Evolutionary conservation across 352 stramenopile genomes (phyloP).

Genomic region (Globisporangium viniferum): DNA sequence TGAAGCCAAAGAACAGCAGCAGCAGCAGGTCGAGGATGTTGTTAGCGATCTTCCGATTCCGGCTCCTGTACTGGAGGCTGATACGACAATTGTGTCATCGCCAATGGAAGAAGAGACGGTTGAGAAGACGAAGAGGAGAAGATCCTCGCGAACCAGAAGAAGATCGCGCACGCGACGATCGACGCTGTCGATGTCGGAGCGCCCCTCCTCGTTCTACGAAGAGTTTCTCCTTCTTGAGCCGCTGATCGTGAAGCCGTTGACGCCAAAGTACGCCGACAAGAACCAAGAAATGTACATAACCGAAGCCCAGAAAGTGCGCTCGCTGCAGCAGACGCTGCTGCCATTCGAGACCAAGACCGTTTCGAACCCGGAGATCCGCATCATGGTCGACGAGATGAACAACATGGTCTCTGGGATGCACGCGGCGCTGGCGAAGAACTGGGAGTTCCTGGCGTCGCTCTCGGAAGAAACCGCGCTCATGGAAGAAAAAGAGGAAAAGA

Average conservation of each 20-base stretch:
- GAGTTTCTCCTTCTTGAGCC: constrained; percentile 16
- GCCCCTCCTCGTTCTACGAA: constrained; percentile 11
- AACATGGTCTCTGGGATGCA: constrained; percentile 13
- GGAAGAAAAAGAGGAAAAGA: neutral
- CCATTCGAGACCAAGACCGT: constrained; percentile 10
- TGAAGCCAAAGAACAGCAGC: neutral
- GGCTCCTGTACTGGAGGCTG: neutral
- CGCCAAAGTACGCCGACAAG: constrained; percentile 2
- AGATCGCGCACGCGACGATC: constrained; percentile 11
- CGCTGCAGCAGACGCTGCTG: constrained; percentile 3
- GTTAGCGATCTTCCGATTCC: neutral
- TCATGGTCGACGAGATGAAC: constrained; percentile 22
- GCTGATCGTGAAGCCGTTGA: neutral
- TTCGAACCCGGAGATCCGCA: constrained; percentile 14
- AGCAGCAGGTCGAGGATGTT: neutral
- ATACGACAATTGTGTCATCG: neutral
- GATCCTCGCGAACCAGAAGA: constrained; percentile 3
- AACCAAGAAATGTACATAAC: constrained; percentile 7
- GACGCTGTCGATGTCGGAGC: constrained; percentile 12
- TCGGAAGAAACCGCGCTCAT: constrained; percentile 1
- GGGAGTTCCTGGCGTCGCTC: constrained; percentile 17
- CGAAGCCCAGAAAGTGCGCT: constrained; percentile 9
- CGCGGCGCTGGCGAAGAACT: constrained; percentile 12
- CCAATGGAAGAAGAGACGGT: neutral
- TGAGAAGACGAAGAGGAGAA: constrained; percentile 6